phyloP scores from a whole-genome alignment of 306 rosid species.

The Rosa chinensis region DNA sequence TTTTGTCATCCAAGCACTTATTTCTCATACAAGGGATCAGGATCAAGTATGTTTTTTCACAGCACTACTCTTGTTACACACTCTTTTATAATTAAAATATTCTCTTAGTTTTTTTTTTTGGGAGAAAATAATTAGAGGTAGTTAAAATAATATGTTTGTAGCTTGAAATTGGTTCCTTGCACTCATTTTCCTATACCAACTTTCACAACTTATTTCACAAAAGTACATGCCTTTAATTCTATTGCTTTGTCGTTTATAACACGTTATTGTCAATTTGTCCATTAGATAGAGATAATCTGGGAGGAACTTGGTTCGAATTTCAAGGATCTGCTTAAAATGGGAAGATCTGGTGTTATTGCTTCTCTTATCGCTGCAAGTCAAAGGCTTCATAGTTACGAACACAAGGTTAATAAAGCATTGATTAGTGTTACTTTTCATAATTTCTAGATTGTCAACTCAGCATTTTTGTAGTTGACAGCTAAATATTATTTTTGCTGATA shows the following conservation, averaged over 20 bases:
- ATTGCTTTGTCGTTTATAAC: constrained; percentile 11
- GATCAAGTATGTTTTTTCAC: constrained; percentile 52
- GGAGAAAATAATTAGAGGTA: neutral
- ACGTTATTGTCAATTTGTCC: constrained; percentile 20
- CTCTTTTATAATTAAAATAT: neutral
- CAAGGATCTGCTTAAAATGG: constrained; percentile 68
- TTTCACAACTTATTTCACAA: constrained; percentile 20
- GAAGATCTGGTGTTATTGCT: constrained; percentile 91
- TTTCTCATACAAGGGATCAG: constrained; percentile 55
- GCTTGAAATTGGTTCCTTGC: constrained; percentile 13
- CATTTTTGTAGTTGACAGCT: neutral
- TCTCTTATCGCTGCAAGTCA: constrained; percentile 74
- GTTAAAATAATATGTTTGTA: constrained; percentile 12
- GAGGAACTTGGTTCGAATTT: constrained; percentile 76
- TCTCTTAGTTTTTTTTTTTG: neutral
- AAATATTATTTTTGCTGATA: neutral
- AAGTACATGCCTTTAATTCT: constrained; percentile 4
- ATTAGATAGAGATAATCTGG: constrained; percentile 81
- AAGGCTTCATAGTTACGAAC: constrained; percentile 73
- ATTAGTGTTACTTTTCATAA: constrained; percentile 15
- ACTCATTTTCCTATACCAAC: neutral
- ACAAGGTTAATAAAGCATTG: constrained; percentile 50
- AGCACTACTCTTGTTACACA: neutral
- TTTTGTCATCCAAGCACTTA: constrained; percentile 86
- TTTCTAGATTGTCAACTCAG: neutral